Percentiles rank a stretch among this genome's conserved stretches.
Conservation (phyloP, 371 early-diverging fungal genomes). For the Rhizopus microsporus region DNA sequence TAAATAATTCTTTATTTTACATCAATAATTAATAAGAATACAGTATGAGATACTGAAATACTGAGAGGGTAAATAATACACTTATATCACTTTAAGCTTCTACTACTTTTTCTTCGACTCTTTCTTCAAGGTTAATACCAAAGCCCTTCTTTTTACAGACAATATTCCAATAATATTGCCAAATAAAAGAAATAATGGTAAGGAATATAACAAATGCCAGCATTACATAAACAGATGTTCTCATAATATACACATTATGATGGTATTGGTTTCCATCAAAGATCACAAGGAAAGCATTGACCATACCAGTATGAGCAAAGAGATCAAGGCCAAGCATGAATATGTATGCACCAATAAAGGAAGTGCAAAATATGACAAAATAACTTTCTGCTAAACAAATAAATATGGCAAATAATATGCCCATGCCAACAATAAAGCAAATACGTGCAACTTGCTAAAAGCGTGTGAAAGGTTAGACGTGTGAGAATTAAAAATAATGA, state of each 20-base stretch:
- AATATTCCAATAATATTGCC: slow-evolving; percentile 55
- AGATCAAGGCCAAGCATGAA: slow-evolving; percentile 56
- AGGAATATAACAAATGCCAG: slow-evolving; percentile 41
- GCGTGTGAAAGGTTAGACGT: not conserved
- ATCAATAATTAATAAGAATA: too few relatives aligned
- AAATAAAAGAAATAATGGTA: slow-evolving; percentile 33
- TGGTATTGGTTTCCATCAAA: slow-evolving; percentile 48
- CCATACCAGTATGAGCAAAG: slow-evolving; percentile 55
- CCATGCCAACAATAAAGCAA: slow-evolving; percentile 50
- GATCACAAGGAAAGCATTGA: slow-evolving; percentile 46
- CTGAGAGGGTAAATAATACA: too few relatives aligned
- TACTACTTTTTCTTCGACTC: slow-evolving; percentile 10
- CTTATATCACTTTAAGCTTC: not conserved
- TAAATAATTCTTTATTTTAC: too few relatives aligned
- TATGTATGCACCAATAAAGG: slow-evolving; percentile 53
- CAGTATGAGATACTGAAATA: too few relatives aligned
- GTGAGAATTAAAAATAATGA: not conserved
- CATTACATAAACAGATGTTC: slow-evolving; percentile 40
- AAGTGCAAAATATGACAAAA: slow-evolving; percentile 41
- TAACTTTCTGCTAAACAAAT: slow-evolving; percentile 43
- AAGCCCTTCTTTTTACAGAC: slow-evolving; percentile 33
- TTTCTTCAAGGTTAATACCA: slow-evolving; percentile 40
- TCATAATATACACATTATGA: slow-evolving; percentile 37
- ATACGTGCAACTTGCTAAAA: slow-evolving; percentile 49
- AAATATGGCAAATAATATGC: slow-evolving; percentile 37